Evolutionary conservation across 441 rosid species (phyloP).

Genomic region (Arabidopsis hybrid): DNA sequence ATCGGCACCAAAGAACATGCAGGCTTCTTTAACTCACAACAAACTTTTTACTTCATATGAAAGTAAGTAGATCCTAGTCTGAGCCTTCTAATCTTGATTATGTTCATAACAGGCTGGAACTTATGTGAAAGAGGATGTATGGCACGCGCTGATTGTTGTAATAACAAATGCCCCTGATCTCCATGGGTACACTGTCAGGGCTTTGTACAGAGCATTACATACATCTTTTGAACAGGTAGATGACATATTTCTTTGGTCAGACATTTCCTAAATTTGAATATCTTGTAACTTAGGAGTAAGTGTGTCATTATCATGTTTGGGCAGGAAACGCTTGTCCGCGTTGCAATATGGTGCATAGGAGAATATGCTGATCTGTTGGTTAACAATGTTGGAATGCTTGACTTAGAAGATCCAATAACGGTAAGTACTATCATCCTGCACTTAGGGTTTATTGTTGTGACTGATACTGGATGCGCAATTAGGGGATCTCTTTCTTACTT

Average conservation of each 20-base stretch:
- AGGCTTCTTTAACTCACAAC: conserved; percentile 10
- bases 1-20: conserved; percentile 18
- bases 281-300: conserved; percentile 38
- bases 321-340: conserved; percentile 93
- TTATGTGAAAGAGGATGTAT: conserved; percentile 94
- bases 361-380: conserved; percentile 97
- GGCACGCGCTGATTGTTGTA: conserved; percentile 89
- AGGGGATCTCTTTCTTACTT: neutral
- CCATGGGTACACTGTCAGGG: conserved; percentile 94
- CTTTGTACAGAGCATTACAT: conserved; percentile 80
- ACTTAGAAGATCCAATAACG: conserved; percentile 82
- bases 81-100: conserved; percentile 44
- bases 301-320: conserved; percentile 37
- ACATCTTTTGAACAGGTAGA: conserved; percentile 84
- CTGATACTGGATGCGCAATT: conserved; percentile 24
- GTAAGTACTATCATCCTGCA: conserved; percentile 59
- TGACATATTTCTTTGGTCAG: conserved; percentile 26
- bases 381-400: conserved; percentile 81
- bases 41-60: conserved; percentile 15
- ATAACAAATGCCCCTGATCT: conserved; percentile 95
- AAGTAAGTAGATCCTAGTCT: conserved; percentile 15
- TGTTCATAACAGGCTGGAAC: conserved; percentile 61
- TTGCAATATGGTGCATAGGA: conserved; percentile 98
- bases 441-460: conserved; percentile 26
- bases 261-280: conserved; percentile 25